Percentiles rank a stretch among this genome's conserved stretches.
These are phyloP conservation scores for Nigrograna mackinnonii DNA, from an alignment of 2,329 filamentous ascomycete genomes.

Conservation along the genomic window DNA sequence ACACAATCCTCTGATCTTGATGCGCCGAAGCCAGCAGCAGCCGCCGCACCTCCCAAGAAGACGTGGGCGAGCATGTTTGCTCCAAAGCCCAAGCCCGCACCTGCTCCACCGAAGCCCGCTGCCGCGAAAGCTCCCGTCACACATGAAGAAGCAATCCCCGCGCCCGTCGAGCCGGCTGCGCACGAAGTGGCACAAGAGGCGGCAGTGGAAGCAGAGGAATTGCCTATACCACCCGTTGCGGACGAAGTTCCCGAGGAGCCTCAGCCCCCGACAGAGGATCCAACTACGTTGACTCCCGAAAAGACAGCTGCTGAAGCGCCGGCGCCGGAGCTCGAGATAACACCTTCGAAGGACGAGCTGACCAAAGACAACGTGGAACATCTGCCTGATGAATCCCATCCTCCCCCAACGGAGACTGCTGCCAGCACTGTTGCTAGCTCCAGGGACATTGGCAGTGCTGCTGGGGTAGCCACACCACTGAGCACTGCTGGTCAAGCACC, in stretches of 20 bases:
- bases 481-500: conserved; percentile 55
- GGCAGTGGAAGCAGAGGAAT: conserved; percentile 45
- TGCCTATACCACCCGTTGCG: conserved; percentile 37
- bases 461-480: conserved; percentile 60
- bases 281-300: conserved; percentile 32
- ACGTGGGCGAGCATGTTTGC: conserved; percentile 60
- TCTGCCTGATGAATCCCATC: conserved; percentile 78
- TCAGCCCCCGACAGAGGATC: conserved; percentile 26
- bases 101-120: conserved; percentile 38
- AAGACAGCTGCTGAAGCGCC: conserved; percentile 50
- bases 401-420: conserved; percentile 77
- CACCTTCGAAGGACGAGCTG: conserved; percentile 77
- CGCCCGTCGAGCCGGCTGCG: conserved; percentile 40
- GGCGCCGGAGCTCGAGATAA: conserved; percentile 56
- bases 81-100: conserved; percentile 53
- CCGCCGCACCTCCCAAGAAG: conserved; percentile 49
- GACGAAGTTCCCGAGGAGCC: conserved; percentile 41
- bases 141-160: conserved; percentile 38
- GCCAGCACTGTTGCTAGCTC: conserved; percentile 90
- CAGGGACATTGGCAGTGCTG: conserved; percentile 67
- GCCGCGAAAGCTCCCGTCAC: conserved; percentile 37
- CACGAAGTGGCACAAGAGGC: conserved; percentile 43
- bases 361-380: conserved; percentile 93
- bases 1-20: conserved; percentile 32
- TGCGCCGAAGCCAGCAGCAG: conserved; percentile 31